Percentiles rank a stretch among this genome's conserved stretches.
Evolutionary conservation across 148 eudicot genomes (phyloP).

Genomic region (Talinum fruticosum): DNA sequence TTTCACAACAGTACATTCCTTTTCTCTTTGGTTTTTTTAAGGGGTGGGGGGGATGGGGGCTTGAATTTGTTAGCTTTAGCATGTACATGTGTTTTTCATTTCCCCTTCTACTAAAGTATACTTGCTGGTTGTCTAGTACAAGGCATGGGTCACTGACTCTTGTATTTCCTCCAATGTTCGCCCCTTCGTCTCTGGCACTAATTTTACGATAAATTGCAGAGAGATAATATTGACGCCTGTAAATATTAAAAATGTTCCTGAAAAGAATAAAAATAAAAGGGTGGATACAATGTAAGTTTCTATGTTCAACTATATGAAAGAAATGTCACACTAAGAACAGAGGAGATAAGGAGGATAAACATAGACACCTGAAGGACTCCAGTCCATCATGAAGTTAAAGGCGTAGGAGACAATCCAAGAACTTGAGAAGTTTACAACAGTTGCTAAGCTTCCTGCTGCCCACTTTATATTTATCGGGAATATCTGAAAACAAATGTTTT

Average conservation of each 20-base stretch:
- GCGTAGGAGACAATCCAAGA: slow-evolving; percentile 78
- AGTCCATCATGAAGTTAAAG: slow-evolving; percentile 67
- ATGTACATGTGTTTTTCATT: background rate
- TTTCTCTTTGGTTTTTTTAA: background rate
- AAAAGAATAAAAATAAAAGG: slow-evolving; percentile 21
- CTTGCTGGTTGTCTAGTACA: background rate
- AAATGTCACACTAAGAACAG: background rate
- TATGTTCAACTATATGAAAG: background rate
- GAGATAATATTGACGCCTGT: slow-evolving; percentile 51
- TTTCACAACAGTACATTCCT: background rate
- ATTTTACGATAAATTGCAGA: slow-evolving; percentile 52
- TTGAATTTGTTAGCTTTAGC: background rate
- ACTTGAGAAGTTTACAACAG: slow-evolving; percentile 74
- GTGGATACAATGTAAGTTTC: too few species aligned
- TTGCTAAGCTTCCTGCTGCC: slow-evolving; percentile 81
- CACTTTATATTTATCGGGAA: slow-evolving; percentile 90
- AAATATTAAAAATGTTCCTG: slow-evolving; percentile 84
- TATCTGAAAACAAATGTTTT: slow-evolving; percentile 42
- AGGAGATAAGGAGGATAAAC: background rate
- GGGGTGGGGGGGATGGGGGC: too few species aligned
- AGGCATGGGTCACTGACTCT: slow-evolving; percentile 51
- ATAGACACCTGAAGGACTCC: slow-evolving; percentile 69
- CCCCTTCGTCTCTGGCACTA: slow-evolving; percentile 95
- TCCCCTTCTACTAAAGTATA: background rate
- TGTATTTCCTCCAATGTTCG: slow-evolving; percentile 89